Evolutionary conservation across 1,139 yeast species (phyloP), one percentile per base, ranked within the genome.

Genomic region (Debaryomyces psychrophilus): DNA sequence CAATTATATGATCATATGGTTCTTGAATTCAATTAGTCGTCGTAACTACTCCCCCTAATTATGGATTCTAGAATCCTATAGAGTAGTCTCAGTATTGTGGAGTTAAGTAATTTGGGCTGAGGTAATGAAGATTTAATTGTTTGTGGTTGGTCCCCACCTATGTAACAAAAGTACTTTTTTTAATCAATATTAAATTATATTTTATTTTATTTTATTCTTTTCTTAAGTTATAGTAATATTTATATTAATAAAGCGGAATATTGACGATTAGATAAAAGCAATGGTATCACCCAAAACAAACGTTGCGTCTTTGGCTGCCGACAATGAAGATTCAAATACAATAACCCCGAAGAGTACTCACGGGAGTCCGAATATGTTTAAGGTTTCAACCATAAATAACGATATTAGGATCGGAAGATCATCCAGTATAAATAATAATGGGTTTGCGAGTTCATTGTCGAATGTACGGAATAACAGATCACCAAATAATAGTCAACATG

Each of bases 381-480:
- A 44, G 12, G 43, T 49, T 8, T 47, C 54, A 2, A 48, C 54
- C 28, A 45, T 49, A 17, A 45, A 37, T 31, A 50, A 36, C 25
- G 52, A 50, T 41, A 22, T 50, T 8, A 37, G 54, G 31, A 43
- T 45, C 11, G 54, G 48, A 7, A 44, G 51, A 22, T 42, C 46
- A 12, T 44, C 47, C n/a, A 37, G 37, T 31, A 18, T 38, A 22
- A 38, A 38, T 26, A 38, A 38, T 20, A 38, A 28, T 8, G 33
- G 34, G 14, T 6, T 29, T n/a, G 27, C 34, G 2, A 38, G 43
- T 29, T 37, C 50, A 6, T 40, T 48, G 14, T 37, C 47, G 4
- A 46, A 41, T 23, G 44, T 42, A 14, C 33, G 50, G 29, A 50
- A 33, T 17, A 37, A 40, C 23, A 25, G 49, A 12, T 47, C 52